These are phyloP conservation scores for Xylaria sp. DNA, from an alignment of 2,329 filamentous ascomycete genomes.

Conservation along the genomic window DNA sequence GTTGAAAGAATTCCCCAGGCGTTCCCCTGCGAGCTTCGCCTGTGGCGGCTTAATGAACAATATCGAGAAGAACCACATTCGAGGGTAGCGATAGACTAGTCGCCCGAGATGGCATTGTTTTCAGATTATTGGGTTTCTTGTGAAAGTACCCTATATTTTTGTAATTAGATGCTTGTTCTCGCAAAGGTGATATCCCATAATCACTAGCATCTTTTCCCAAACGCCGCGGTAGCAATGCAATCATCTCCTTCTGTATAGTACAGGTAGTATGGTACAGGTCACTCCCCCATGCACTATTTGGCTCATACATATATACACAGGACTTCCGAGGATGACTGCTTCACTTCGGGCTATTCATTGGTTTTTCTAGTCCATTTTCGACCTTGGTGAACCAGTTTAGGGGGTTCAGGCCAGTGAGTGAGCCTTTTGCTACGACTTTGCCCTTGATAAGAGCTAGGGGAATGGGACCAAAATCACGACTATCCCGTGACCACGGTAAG, in stretches of 20 bases:
- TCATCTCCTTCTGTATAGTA: constrained; percentile 1
- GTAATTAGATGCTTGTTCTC: constrained; percentile 48
- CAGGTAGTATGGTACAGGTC: constrained; percentile 21
- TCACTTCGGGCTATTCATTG: not conserved
- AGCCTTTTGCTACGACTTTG: constrained; percentile 75
- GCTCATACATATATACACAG: not conserved
- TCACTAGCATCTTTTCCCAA: constrained; percentile 26
- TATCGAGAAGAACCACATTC: constrained; percentile 20
- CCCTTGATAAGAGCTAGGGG: constrained; percentile 86
- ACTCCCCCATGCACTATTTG: not conserved
- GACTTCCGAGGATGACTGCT: not conserved
- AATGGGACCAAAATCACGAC: constrained; percentile 84
- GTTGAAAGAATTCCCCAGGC: constrained; percentile 31
- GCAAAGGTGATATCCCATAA: constrained; percentile 46
- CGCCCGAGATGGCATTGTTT: constrained; percentile 26
- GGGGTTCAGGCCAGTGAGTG: constrained; percentile 55
- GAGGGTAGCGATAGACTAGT: constrained; percentile 22
- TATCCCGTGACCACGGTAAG: constrained; percentile 84
- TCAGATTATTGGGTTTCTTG: constrained; percentile 22
- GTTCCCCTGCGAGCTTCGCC: constrained; percentile 33
- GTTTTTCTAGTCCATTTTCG: constrained; percentile 51
- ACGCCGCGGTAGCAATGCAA: constrained; percentile 34
- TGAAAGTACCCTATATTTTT: constrained; percentile 37
- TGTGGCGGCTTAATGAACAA: constrained; percentile 30
- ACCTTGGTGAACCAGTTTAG: constrained; percentile 64